A percentile compares a stretch with the other conserved stretches of the same genome.
Evolutionary conservation across 176 grass and related monocot genomes (phyloP).

Genomic region (Triticum dicoccoides): DNA sequence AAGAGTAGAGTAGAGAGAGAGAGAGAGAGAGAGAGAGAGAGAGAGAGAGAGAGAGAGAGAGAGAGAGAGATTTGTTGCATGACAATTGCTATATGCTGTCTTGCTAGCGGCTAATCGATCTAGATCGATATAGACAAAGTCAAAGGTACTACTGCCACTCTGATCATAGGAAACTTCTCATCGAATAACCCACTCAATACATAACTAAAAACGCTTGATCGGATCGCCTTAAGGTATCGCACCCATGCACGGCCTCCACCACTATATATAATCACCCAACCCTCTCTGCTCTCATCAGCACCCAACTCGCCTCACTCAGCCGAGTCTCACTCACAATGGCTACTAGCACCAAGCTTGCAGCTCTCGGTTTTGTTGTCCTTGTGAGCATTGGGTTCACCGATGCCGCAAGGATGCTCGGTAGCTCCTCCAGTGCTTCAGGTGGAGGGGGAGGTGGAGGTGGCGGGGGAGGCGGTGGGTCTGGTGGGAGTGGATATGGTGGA

Average conservation of each 20-base stretch:
- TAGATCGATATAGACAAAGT: not conserved
- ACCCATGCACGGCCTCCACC: not conserved
- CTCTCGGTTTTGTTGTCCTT: not conserved
- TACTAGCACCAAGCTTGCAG: not conserved
- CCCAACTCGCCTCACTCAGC: not conserved
- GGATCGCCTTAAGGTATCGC: no score
- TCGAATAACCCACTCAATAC: not conserved
- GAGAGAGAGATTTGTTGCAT: not conserved
- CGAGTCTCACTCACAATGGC: not conserved
- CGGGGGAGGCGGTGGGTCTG: not conserved
- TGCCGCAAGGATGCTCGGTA: not conserved
- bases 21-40: no score
- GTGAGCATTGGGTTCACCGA: not conserved
- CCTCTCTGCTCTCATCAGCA: not conserved
- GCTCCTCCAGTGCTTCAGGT: not conserved
- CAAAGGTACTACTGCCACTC: not conserved
- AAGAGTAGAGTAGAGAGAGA: no score
- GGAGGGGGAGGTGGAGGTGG: not conserved
- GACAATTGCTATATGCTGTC: no score
- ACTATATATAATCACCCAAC: not conserved
- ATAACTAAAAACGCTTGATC: no score
- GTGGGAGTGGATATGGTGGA: not conserved
- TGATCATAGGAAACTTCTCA: not conserved
- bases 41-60: no score
- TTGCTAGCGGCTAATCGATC: not conserved